Evolutionary conservation across 192 early-diverging fungal genomes (phyloP), one percentile per base, ranked within the genome.

Genomic region (Geranomyces michiganensis): DNA sequence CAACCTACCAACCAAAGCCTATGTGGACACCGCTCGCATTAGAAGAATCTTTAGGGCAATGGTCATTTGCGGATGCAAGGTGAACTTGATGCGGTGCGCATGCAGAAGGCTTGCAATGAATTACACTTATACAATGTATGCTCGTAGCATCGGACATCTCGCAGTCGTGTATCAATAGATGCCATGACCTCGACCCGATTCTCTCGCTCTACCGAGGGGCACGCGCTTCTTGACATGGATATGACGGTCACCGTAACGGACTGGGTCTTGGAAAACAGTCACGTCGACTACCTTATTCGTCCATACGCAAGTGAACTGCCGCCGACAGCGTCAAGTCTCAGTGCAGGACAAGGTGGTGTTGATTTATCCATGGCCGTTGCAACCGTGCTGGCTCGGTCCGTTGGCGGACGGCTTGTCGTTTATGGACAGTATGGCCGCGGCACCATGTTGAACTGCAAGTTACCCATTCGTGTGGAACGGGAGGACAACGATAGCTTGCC

Each of bases 281-380:
- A 72, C 27, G 46, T 45, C 12, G 61, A 62, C 12, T 15, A 33
- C 12, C 29, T 72, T 0, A 43, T 72, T 29, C 60, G 70, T 12
- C 70, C 70, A 14, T 72, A 72, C 33, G 59, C 62, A 22, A 29
- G 64, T 43, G 27, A 26, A 17, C n/a, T 15, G 21, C 24, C 29
- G 5, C 58, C 21, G 61, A 10, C 36, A 41, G 15, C 56, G 19
- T 55, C 51, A 55, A 41, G 36, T 10, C 36, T 41, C 3, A 41
- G 36, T 41, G 36, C 36, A 7, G 36, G 36, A 7, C 22, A 31
- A 33, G 62, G 41, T 0, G 21, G 61, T 14, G 61, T 26, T 17
- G 61, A 62, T 41, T 61, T 72, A 15, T 72, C 70, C 0, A n/a
- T 72, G 14, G 70, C 62, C 5, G 31, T 62, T n/a, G 70, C 70